phyloP scores from a whole-genome alignment of 805 yeast species.

The Vanderwaltozyma verrucispora region DNA sequence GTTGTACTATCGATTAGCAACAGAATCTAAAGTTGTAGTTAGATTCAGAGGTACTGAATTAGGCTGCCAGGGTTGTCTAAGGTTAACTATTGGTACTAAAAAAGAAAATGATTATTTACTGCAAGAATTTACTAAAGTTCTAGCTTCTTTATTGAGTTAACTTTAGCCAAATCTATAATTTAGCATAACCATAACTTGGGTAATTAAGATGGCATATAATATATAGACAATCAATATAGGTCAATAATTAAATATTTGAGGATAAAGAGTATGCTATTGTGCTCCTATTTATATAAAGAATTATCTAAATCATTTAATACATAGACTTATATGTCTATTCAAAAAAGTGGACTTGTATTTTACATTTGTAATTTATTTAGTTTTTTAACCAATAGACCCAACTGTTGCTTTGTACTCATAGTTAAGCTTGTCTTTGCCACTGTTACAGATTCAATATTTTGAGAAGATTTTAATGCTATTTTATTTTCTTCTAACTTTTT shows the following conservation, averaged over 20 bases:
- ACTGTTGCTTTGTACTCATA: slow-evolving; percentile 17
- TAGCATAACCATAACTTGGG: too few species aligned
- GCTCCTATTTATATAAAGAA: too few species aligned
- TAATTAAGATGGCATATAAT: too few species aligned
- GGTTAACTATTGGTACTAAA: slow-evolving; percentile 79
- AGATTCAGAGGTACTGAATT: slow-evolving; percentile 86
- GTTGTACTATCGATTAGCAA: slow-evolving; percentile 64
- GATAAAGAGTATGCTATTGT: too few species aligned
- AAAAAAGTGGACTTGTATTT: too few species aligned
- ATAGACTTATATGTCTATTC: not conserved
- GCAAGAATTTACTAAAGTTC: slow-evolving; percentile 34
- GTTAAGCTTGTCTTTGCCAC: slow-evolving; percentile 18
- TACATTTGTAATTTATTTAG: not conserved
- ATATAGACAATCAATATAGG: too few species aligned
- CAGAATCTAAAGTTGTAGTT: slow-evolving; percentile 65
- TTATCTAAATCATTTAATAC: too few species aligned
- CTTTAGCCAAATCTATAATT: too few species aligned
- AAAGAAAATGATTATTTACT: slow-evolving; percentile 59
- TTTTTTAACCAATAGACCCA: slow-evolving; percentile 20
- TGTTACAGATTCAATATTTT: slow-evolving; percentile 6
- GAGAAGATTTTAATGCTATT: not conserved
- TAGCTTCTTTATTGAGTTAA: slow-evolving; percentile 17
- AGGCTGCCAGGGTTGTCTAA: slow-evolving; percentile 79
- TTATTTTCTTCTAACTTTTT: not conserved
- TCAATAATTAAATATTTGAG: too few species aligned